phyloP scores from a whole-genome alignment of 768 basidiomycete species.

The Coprinellus micaceus region DNA sequence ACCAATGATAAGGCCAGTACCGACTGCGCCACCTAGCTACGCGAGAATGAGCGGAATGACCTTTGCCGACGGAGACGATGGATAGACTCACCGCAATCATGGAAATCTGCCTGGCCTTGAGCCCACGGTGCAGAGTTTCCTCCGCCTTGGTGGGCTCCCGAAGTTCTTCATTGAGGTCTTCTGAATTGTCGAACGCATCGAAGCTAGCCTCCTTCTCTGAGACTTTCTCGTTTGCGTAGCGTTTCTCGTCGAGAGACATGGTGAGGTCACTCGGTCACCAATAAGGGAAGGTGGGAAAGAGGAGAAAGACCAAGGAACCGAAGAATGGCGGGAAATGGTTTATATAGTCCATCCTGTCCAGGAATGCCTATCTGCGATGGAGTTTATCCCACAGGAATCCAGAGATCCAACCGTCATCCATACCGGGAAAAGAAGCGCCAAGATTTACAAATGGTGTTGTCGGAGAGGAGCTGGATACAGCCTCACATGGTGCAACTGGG shows the following conservation, averaged over 20 bases:
- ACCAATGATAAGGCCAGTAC: slow-evolving; percentile 54
- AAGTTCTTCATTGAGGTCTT: slow-evolving; percentile 16
- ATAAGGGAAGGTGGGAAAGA: not conserved
- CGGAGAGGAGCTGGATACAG: not conserved
- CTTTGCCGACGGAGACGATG: not conserved
- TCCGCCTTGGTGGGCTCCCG: slow-evolving; percentile 30
- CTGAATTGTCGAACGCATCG: not conserved
- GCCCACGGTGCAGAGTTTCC: slow-evolving; percentile 43
- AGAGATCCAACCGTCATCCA: too few relatives aligned
- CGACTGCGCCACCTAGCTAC: slow-evolving; percentile 47
- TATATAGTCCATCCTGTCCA: not conserved
- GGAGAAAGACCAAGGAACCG: not conserved
- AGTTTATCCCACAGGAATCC: not conserved
- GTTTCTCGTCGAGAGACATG: slow-evolving; percentile 27
- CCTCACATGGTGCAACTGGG: too few relatives aligned
- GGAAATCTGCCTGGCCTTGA: slow-evolving; percentile 51
- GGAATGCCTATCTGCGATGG: not conserved
- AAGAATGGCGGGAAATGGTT: not conserved
- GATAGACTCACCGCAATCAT: slow-evolving; percentile 47
- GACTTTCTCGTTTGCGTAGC: slow-evolving; percentile 16
- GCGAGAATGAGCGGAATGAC: not conserved
- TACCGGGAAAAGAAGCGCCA: too few relatives aligned
- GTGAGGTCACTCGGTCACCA: not conserved
- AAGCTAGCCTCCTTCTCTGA: slow-evolving; percentile 17
- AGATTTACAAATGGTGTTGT: not conserved